Evolutionary conservation across 192 early-diverging fungal species (phyloP), one percentile per base, ranked within the genome.

Genomic region (Coemansia sp.): DNA sequence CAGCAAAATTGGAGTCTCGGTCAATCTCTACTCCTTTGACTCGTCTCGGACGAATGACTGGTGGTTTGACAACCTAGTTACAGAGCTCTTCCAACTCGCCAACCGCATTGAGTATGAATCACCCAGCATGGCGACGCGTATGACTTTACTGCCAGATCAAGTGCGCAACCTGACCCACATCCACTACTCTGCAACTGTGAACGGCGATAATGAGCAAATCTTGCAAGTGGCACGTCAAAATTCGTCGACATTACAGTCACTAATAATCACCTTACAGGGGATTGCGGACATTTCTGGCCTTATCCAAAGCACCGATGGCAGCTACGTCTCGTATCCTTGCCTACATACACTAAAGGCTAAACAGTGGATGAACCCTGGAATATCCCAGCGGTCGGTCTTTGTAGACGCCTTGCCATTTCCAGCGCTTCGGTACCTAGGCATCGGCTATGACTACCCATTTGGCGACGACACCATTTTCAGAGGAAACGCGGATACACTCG

Each of bases 391-490:
- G 10, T 32, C 15, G 4, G 32, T 21, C 36, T 41, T 27, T 39
- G 31, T 6, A 8, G 29, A 21, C 23, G 57, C 29, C 27, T 38
- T 58, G 38, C 66, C 66, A 32, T 68, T 68, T 45, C 66, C 66
- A 15, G 41, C 17, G 11, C 66, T 68, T n/a, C 55, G 55, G 10
- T 12, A 27, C 4, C 38, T 68, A 14, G n/a, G 57, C 29, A 44
- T 42, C 9, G 37, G 31, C 12, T 44, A 46, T 32, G 58, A 45
- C 27, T 68, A 68, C 21, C 66, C 66, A 21, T 58, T 68, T 31
- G 57, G n/a, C 39, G 66, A 68, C 29, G 57, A 68, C 53, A 36
- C 57, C 5, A 23, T 68, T 36, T 68, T 68, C 17, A 42, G 66
- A 29, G 58, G 57, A 14, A 61, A 61, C 57, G 19, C 25, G 8